Conservation (phyloP, 2,329 filamentous ascomycete genomes). For the Epichloe bromicola region DNA sequence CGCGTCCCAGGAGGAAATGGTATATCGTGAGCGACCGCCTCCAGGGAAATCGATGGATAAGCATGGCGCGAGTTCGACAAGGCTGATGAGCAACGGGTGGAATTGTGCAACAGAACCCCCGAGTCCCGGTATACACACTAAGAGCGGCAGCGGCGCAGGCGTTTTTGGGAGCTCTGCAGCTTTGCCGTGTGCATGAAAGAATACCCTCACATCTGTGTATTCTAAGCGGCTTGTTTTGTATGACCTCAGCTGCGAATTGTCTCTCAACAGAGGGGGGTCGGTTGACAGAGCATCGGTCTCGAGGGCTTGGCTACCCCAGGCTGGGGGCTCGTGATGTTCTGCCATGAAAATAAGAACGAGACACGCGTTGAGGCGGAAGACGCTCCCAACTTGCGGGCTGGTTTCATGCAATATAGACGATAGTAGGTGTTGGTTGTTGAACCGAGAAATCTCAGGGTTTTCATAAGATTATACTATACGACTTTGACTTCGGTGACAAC, state of each 20-base stretch:
- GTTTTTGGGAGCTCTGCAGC: slow-evolving; percentile 50
- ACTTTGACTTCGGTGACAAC: background rate
- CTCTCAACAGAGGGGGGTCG: slow-evolving; percentile 69
- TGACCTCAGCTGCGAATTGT: slow-evolving; percentile 56
- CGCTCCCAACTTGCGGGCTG: background rate
- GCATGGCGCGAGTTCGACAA: slow-evolving; percentile 73
- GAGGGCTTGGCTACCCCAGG: background rate
- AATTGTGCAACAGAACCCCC: slow-evolving; percentile 91
- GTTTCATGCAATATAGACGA: background rate
- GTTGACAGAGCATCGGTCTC: slow-evolving; percentile 33
- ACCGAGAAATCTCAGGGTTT: background rate
- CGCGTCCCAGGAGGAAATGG: slow-evolving; percentile 57
- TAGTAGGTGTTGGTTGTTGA: background rate
- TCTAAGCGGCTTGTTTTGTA: slow-evolving; percentile 59
- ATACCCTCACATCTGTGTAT: slow-evolving; percentile 69
- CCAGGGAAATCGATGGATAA: slow-evolving; percentile 78
- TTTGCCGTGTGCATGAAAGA: slow-evolving; percentile 72
- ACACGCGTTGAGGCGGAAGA: background rate
- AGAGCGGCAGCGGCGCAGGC: slow-evolving; percentile 62
- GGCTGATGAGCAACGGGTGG: slow-evolving; percentile 62
- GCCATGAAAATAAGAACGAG: background rate
- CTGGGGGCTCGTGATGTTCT: background rate
- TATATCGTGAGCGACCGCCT: slow-evolving; percentile 69
- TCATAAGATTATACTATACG: background rate
- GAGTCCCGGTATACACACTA: slow-evolving; percentile 86